Percentiles rank a stretch among this genome's conserved stretches.
Conservation (phyloP, 2,329 filamentous ascomycete genomes). For the Clarireedia monteithiana region DNA sequence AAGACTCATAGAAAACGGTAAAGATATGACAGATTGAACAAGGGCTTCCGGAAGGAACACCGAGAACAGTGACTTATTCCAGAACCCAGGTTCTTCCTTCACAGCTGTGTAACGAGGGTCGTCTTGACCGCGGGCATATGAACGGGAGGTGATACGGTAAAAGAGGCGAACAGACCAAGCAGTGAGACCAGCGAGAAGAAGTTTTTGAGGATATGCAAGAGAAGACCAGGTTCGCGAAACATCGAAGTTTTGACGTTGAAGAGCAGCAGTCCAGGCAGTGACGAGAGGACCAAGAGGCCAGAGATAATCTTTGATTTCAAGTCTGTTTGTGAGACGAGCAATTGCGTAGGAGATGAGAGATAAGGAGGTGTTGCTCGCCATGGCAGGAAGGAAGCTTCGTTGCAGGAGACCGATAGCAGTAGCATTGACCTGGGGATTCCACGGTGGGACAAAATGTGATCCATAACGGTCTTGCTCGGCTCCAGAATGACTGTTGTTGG, state of each 20-base stretch:
- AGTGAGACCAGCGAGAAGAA: constrained; percentile 10
- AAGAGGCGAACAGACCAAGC: constrained; percentile 10
- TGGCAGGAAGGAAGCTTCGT: constrained; percentile 10
- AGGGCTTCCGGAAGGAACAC: constrained; percentile 11
- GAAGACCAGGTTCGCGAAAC: constrained; percentile 3
- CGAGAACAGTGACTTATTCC: constrained; percentile 9
- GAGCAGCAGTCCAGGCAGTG: constrained; percentile 10
- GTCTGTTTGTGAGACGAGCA: constrained; percentile 9
- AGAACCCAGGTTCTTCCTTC: constrained; percentile 2
- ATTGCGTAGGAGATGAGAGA: constrained; percentile 8
- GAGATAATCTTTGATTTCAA: constrained; percentile 11
- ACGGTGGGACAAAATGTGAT: constrained; percentile 3
- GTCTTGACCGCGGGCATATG: constrained; percentile 4
- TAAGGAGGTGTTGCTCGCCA: constrained; percentile 9
- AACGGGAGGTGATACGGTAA: constrained; percentile 8
- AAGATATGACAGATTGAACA: constrained; percentile 9
- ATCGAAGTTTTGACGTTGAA: constrained; percentile 7
- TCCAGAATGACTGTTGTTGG: background rate
- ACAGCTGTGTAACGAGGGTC: constrained; percentile 9
- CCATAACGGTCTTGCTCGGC: background rate
- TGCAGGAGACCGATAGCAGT: constrained; percentile 9
- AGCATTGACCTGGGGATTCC: constrained; percentile 4
- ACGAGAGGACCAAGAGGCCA: constrained; percentile 12
- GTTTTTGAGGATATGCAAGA: constrained; percentile 10
- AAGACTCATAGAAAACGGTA: constrained; percentile 10